Base-by-base conservation (phyloP, 2,329 filamentous ascomycete species). In the Didymella keratinophila region DNA sequence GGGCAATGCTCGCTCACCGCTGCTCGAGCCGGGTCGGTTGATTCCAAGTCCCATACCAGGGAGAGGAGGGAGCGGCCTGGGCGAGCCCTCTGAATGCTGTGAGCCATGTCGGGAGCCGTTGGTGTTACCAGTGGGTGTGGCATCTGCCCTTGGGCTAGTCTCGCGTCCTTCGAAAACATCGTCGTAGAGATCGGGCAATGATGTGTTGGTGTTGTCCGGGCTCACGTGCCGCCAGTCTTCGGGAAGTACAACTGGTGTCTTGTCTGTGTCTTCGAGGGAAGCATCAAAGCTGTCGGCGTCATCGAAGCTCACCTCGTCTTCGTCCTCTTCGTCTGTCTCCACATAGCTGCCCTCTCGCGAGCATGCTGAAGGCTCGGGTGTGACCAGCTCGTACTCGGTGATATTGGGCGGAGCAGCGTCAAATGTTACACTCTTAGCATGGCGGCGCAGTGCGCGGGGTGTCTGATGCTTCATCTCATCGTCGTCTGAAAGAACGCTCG, bases 361-460 rank as follows among this genome's bases (percentile, higher is more conserved):
- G 67, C 90, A 93, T 23, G 96, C 84, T 0, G 93, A 96, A n/a
- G 96, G 86, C 72, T 97, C 95, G 11, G 95, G 95, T 2, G 95
- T 99, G 32, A 92, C 91, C 90, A 97, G 93, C 78, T 98, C 95
- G 76, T 98, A 99, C 79, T 99, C 95, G 74, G 98, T 97, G 71
- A 99, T 86, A 74, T 96, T 91, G 23, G 95, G 95, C 21, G 94
- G 94, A 2, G 92, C 93, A 36, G 89, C 90, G 78, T 98, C 93
- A 74, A 99, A 99, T 0, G 94, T 99, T 58, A 99, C 95, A 71
- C 93, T 97, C 83, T 99, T 99, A 46, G 92, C 89, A 78, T 97
- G 91, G 52, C 93, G 90, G 73, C 92, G 90, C 41, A 93, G 83
- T 12, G 83, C 84, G 64, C 86, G 87, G 52, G 90, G 89, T 7